Evolutionary conservation across 208 protist species (phyloP).

Genomic region (Spongospora subterranea): DNA sequence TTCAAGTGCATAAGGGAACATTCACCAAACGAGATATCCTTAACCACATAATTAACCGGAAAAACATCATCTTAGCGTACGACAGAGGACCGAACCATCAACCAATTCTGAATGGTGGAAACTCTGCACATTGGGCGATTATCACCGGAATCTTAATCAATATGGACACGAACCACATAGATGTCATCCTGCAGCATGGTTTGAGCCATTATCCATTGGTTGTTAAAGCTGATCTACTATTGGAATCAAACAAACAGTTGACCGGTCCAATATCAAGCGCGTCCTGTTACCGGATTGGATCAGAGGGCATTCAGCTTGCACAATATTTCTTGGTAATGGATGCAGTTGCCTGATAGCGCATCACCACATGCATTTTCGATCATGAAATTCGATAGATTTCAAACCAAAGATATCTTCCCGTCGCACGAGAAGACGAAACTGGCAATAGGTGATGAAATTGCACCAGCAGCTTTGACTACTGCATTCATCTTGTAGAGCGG

Average conservation of each 20-base stretch:
- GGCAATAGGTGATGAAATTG: no score
- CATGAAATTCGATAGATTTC: no score
- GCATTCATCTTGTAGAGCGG: no score
- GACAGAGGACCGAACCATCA: not conserved
- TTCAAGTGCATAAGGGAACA: not conserved
- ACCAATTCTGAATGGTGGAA: not conserved
- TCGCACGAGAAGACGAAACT: no score
- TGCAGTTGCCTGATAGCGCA: no score
- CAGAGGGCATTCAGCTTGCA: not conserved
- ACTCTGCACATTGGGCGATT: conserved; percentile 22
- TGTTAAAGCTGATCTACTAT: not conserved
- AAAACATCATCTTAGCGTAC: not conserved
- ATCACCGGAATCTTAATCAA: not conserved
- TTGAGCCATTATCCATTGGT: not conserved
- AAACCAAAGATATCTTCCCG: no score
- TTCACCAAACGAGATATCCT: not conserved
- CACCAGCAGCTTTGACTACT: no score
- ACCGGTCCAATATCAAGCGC: not conserved
- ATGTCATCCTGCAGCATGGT: conserved; percentile 13
- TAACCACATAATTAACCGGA: not conserved
- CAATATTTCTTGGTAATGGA: not conserved
- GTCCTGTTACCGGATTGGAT: not conserved
- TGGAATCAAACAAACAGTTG: conserved; percentile 41
- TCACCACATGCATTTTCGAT: no score
- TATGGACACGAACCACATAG: not conserved